phyloP scores from a whole-genome alignment of 2,329 filamentous ascomycete genomes.

The Camillea tinctor region DNA sequence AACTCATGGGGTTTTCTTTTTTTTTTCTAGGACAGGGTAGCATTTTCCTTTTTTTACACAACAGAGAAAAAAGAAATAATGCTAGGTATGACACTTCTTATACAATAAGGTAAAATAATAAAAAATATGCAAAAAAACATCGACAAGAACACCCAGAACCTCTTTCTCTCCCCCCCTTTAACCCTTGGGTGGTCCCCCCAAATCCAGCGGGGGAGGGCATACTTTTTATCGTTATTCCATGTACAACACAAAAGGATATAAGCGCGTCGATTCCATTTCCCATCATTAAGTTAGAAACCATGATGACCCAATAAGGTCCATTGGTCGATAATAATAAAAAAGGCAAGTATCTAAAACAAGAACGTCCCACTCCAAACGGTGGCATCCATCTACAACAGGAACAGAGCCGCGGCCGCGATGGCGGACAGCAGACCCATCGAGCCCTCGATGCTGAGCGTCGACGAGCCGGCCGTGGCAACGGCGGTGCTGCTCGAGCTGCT shows the following conservation, averaged over 20 bases:
- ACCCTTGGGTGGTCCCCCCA: too few relatives aligned
- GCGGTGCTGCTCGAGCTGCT: slow-evolving; percentile 4
- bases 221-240: too few relatives aligned
- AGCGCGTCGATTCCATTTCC: background rate
- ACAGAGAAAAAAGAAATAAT: background rate
- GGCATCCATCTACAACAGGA: slow-evolving; percentile 43
- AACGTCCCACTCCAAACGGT: too few relatives aligned
- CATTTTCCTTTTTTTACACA: background rate
- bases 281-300: background rate
- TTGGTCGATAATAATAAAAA: too few relatives aligned
- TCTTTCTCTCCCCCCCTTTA: too few relatives aligned
- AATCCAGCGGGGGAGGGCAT: too few relatives aligned
- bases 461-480: slow-evolving; percentile 17
- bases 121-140: background rate
- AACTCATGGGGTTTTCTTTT: background rate
- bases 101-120: slow-evolving; percentile 1
- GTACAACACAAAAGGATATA: too few relatives aligned
- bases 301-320: background rate
- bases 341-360: background rate
- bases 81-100: background rate
- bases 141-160: background rate
- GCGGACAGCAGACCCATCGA: slow-evolving; percentile 43
- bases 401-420: slow-evolving; percentile 37
- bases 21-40: background rate
- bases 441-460: slow-evolving; percentile 37